Evolutionary conservation across 352 stramenopile genomes (phyloP), one percentile per base, ranked within the genome.

Genomic region (Pythium oligandrum): DNA sequence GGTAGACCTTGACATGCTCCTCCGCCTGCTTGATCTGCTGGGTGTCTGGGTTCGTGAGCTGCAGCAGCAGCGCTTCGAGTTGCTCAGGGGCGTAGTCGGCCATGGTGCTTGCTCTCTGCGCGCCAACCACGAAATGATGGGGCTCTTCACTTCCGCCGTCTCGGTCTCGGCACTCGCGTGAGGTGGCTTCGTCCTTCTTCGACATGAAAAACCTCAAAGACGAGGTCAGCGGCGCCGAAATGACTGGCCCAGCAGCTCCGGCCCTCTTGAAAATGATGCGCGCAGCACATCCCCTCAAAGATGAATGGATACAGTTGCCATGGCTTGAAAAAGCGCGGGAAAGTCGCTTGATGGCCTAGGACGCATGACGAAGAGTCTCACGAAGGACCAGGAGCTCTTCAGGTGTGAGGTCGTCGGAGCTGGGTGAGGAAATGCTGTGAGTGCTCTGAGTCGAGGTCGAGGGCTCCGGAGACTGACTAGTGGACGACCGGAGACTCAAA

Each of bases 11-110:
- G 53, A 98, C 67, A 17, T 83, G 75, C 35, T 71, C 67, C 75
- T 98, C 96, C 6, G 92, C 95, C 67, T 97, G 76, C 76, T 97
- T 96, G 72, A 98, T 98, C 53, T 94, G 80, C 64, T 95, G 78
- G 44, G 95, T 98, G 74, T 98, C 89, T 36, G 91, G 91, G 65
- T 97, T 76, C 53, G 88, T 98, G 47, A 98, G 83, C 55, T 93
- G 85, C 70, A 90, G 64, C 42, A 95, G 75, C 71, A 83, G 90
- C 53, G 78, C 77, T 64, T 95, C 84, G 55, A 95, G 70, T 66
- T 93, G 84, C 64, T 90, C 82, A 50, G 82, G 84, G 53, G 67
- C 66, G 57, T 90, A 92, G 68, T 90, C 82, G 61, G 80, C 74
- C 81, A 91, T 91, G 33, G 9, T 74, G 38, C 12, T 48, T 31